Conservation (phyloP, 208 protist species). For the Lotmaria passim region DNA sequence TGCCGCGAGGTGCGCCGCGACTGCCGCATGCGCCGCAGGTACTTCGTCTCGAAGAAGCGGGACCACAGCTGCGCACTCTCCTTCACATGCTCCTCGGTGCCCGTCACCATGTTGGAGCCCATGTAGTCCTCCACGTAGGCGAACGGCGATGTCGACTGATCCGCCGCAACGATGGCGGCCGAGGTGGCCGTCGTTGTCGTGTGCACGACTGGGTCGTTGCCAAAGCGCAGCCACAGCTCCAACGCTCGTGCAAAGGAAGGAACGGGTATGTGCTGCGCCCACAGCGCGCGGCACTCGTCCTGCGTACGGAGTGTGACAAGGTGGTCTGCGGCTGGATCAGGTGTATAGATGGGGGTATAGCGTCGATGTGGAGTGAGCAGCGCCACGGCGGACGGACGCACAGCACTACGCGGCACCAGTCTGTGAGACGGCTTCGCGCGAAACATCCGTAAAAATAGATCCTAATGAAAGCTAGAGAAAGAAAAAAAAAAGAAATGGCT, state of each 20-base stretch:
- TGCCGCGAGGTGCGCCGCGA: slow-evolving; percentile 54
- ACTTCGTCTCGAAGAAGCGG: slow-evolving; percentile 55
- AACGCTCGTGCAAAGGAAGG: slow-evolving; percentile 45
- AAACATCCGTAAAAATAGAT: not conserved
- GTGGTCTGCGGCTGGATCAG: slow-evolving; percentile 48
- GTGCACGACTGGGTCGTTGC: slow-evolving; percentile 89
- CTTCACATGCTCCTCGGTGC: slow-evolving; percentile 42
- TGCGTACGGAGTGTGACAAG: slow-evolving; percentile 42
- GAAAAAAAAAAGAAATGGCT: not conserved
- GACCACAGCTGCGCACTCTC: slow-evolving; percentile 79
- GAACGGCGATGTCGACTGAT: slow-evolving; percentile 63
- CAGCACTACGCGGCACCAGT: not conserved
- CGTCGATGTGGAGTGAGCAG: slow-evolving; percentile 26
- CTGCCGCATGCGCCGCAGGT: slow-evolving; percentile 56
- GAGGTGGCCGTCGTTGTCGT: slow-evolving; percentile 31
- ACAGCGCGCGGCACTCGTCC: slow-evolving; percentile 75
- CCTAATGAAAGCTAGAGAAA: not conserved
- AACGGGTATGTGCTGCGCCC: slow-evolving; percentile 50
- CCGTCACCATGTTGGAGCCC: slow-evolving; percentile 81
- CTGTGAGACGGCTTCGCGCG: not conserved
- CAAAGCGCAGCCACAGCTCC: slow-evolving; percentile 82
- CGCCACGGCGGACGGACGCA: not conserved
- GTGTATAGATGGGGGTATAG: slow-evolving; percentile 84
- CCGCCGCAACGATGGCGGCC: too few species aligned
- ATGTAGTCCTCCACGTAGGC: slow-evolving; percentile 86